Percentiles rank a stretch among this genome's conserved stretches.
These are phyloP conservation scores for Solanum sitiens DNA, from an alignment of 257 asterid genomes.

Conservation along the genomic window DNA sequence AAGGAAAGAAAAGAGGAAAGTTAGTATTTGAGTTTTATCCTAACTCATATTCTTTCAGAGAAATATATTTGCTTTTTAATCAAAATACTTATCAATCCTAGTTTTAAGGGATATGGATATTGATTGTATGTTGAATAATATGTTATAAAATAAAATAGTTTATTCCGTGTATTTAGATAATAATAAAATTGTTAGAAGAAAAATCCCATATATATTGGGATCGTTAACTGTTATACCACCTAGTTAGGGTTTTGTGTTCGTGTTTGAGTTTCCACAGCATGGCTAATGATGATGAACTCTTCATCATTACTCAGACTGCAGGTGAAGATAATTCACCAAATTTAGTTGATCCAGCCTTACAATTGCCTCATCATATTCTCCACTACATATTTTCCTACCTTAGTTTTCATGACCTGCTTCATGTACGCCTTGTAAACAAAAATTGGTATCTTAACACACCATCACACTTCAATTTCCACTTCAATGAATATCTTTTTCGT, in stretches of 20 bases:
- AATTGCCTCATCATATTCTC: background rate
- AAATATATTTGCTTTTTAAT: too few relatives aligned
- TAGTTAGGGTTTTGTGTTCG: background rate
- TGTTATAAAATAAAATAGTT: too few relatives aligned
- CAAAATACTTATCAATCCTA: too few relatives aligned
- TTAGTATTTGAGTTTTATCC: too few relatives aligned
- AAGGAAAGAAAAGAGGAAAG: too few relatives aligned
- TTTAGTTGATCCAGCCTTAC: background rate
- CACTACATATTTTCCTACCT: background rate
- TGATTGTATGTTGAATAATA: too few relatives aligned
- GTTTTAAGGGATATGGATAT: too few relatives aligned
- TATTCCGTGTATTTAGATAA: background rate
- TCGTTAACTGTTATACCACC: background rate
- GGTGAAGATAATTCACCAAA: background rate
- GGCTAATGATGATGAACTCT: background rate
- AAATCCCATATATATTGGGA: background rate
- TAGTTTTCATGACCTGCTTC: background rate
- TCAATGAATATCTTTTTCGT: background rate
- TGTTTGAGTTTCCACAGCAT: background rate
- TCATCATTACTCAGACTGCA: background rate
- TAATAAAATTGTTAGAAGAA: too few relatives aligned
- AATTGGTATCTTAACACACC: background rate
- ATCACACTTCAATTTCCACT: background rate
- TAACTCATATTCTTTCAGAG: too few relatives aligned
- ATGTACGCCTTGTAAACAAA: background rate